Evolutionary conservation across 768 basidiomycete species (phyloP), one percentile per base, ranked within the genome.

Genomic region (Lentinula aciculospora): DNA sequence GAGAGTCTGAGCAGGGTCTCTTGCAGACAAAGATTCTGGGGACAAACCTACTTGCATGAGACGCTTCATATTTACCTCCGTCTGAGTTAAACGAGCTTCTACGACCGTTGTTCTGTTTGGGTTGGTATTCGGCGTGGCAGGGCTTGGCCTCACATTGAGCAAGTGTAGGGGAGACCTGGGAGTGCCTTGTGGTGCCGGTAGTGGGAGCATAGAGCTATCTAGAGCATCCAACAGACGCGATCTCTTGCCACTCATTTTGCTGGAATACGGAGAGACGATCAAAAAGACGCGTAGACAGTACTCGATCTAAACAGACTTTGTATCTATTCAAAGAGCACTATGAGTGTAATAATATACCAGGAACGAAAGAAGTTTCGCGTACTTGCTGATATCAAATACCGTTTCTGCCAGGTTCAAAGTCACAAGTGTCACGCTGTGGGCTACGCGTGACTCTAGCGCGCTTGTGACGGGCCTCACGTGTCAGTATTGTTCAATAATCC

Each of bases 201-300:
- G 36, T n/a, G 56, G 37, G 44, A 42, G 25, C 58, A 64, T 65
- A 3, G 66, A 65, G 31, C 64, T 66, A 34, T 73, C 70, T 42
- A 73, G 61, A 25, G 69, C 70, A 63, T 67, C 68, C 4, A 73
- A 57, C 39, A 71, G 63, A 34, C 66, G 66, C 27, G 67, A 61
- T 36, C 15, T 23, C 21, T 7, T 48, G 23, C n/a, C n/a, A n/a
- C 47, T 27, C 25, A 23, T n/a, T 25, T 3, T 48, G 47, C 29
- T 48, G 47, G 6, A 25, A 21, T 53, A 32, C 47, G 23, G n/a
- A 42, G n/a, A 42, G 40, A n/a, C 40, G 21, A 17, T 7, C n/a
- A n/a, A n/a, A n/a, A n/a, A 23, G 40, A 42, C 40, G 40, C 40
- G 40, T 42, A 21, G 21, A 42, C 7, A 42, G 21, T 7, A 17